Base-by-base conservation (phyloP, 169 alveolate species). In the Eimeria zaria region DNA sequence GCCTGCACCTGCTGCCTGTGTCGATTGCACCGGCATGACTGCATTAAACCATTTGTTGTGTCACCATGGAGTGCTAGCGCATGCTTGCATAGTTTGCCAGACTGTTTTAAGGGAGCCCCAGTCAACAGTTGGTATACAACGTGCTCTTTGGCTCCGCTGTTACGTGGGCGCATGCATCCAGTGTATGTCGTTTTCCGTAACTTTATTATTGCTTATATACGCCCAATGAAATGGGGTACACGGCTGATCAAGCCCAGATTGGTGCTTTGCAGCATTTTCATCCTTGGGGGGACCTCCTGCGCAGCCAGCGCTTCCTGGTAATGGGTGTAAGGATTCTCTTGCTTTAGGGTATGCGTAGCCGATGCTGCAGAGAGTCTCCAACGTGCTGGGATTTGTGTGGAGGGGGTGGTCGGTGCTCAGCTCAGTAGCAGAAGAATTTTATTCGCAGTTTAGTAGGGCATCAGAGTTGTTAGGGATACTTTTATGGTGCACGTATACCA, bases 1-100 rank as follows among this genome's bases (percentile, higher is more conserved):
- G 90, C 73, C 33, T 24, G 90, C 51, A 55, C 73, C 20, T 51
- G 90, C 90, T 6, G 53, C 51, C 48, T 81, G 71, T 18, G 48
- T 53, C 46, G 51, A 36, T 33, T 51, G 73, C 14, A 53, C 71
- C 36, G 84, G 84, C 39, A 53, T 73, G 84, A 73, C 84, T 73
- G 84, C 84, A 76, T 44, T 76, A 48, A 76, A 44, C 60, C 60
- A 76, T 76, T 76, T 76, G 87, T 44, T 76, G 87, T 44, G 87
- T 76, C 87, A 76, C 44, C 64, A 64, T 76, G 87, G 87, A n/a
- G 87, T 76, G 60, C 64, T 64, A 76, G 11, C 87, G 62, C 62
- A 44, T 48, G 87, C 41, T 22, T 41, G 7, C 60, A 76, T 48
- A 41, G 62, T 41, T 76, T 76, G 87, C 87, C 64, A 48, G 87